Evolutionary conservation across 1,284 basidiomycete genomes (phyloP).

Genomic region (Malassezia slooffiae): DNA sequence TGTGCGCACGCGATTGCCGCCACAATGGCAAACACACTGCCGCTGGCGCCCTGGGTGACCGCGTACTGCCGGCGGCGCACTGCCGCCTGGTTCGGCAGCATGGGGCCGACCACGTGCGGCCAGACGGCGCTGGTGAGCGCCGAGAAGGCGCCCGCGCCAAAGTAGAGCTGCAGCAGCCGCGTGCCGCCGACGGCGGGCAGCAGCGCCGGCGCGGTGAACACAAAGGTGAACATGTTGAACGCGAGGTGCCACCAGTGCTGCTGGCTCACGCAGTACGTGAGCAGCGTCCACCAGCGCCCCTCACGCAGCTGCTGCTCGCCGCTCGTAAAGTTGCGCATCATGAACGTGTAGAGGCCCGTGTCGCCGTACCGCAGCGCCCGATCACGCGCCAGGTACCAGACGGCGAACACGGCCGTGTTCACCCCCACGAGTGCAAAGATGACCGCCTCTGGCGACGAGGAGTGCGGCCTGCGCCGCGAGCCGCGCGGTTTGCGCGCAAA

Average conservation of each 20-base stretch:
- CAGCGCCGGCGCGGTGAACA: constrained; percentile 64
- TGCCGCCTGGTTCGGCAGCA: constrained; percentile 6
- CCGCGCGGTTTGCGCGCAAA: no score
- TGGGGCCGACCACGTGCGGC: constrained; percentile 12
- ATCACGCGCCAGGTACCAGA: constrained; percentile 24
- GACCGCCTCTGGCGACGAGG: constrained; percentile 4
- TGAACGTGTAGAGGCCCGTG: constrained; percentile 52
- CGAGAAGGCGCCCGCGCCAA: constrained; percentile 51
- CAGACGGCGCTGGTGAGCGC: constrained; percentile 44
- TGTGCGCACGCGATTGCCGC: constrained; percentile 61
- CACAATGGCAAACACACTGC: constrained; percentile 58
- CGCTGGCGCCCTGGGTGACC: constrained; percentile 11
- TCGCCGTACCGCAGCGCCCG: constrained; percentile 50
- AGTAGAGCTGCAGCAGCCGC: constrained; percentile 64
- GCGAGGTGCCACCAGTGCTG: constrained; percentile 52
- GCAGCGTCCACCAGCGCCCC: constrained; percentile 70
- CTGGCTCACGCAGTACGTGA: constrained; percentile 53
- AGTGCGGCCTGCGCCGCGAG: no score
- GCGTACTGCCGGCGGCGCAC: constrained; percentile 1
- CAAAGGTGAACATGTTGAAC: constrained; percentile 68
- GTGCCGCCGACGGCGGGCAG: constrained; percentile 60
- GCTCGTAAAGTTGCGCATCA: constrained; percentile 61
- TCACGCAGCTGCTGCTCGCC: constrained; percentile 55
- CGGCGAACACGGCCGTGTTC: constrained; percentile 23
- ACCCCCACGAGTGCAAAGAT: constrained; percentile 20